Evolutionary conservation across 768 basidiomycete species (phyloP).

Genomic region (Tulasnella sp.): DNA sequence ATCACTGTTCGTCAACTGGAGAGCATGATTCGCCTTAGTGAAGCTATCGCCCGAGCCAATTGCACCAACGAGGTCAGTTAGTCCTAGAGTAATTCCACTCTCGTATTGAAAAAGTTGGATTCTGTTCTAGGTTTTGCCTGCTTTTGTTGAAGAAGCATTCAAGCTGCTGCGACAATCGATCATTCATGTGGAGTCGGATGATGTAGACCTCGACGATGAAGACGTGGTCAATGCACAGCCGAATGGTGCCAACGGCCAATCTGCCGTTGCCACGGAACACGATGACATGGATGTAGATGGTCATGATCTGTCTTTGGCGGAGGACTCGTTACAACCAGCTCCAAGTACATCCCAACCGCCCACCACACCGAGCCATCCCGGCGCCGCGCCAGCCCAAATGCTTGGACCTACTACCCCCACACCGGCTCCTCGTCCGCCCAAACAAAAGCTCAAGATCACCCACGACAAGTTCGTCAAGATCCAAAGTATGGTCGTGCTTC

Average conservation of each 20-base stretch:
- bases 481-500: conserved; percentile 84
- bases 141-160: conserved; percentile 95
- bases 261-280: conserved; percentile 44
- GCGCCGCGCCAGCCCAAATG: conserved; percentile 34
- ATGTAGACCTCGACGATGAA: conserved; percentile 96
- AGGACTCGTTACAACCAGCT: conserved; percentile 41
- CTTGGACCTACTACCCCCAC: conserved; percentile 44
- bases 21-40: conserved; percentile 96
- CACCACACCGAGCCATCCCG: conserved; percentile 44
- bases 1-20: conserved; percentile 98
- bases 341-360: conserved; percentile 39
- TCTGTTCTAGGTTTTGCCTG: conserved; percentile 75
- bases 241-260: conserved; percentile 41
- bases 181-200: conserved; percentile 99
- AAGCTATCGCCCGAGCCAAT: conserved; percentile 96
- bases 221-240: conserved; percentile 51
- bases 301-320: conserved; percentile 45
- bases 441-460: conserved; percentile 85
- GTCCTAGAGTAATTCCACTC: not conserved
- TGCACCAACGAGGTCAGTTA: conserved; percentile 82
- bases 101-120: not conserved
- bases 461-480: conserved; percentile 93
- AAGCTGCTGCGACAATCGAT: conserved; percentile 93
- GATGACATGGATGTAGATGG: conserved; percentile 48
- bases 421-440: conserved; percentile 47